These are phyloP conservation scores for Apium graveolens DNA, from an alignment of 129 eudicot genomes.

Conservation along the genomic window DNA sequence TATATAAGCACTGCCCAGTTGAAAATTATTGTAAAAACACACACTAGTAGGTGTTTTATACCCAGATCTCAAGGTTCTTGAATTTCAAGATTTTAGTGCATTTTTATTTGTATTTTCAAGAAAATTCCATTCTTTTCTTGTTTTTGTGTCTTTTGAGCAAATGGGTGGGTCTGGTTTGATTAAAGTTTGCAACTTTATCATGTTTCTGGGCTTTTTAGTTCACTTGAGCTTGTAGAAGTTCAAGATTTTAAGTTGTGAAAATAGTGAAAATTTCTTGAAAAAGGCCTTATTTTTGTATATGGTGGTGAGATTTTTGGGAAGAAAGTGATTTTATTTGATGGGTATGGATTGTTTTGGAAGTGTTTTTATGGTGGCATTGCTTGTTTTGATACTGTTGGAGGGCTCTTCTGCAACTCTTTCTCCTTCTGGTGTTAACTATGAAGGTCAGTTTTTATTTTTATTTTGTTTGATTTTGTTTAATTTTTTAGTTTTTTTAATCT, in stretches of 20 bases:
- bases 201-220: constrained; percentile 1
- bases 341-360: constrained; percentile 37
- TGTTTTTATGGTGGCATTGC: constrained; percentile 30
- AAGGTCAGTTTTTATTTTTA: constrained; percentile 45
- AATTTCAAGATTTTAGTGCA: constrained; percentile 29
- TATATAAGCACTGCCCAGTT: not conserved
- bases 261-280: constrained; percentile 19
- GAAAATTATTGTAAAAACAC: constrained; percentile 25
- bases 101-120: constrained; percentile 11
- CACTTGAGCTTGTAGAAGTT: not conserved
- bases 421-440: constrained; percentile 91
- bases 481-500: not conserved
- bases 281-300: constrained; percentile 7
- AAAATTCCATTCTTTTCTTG: constrained; percentile 14
- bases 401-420: constrained; percentile 72
- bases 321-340: constrained; percentile 17
- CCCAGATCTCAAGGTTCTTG: constrained; percentile 50
- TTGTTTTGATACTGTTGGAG: constrained; percentile 44
- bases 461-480: not conserved
- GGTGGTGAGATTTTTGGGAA: constrained; percentile 12
- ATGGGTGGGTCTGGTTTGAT: constrained; percentile 6
- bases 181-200: constrained; percentile 11
- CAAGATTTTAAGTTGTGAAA: not conserved
- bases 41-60: constrained; percentile 4
- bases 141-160: not conserved